These are phyloP conservation scores for Myriosclerotinia duriaeana DNA, from an alignment of 2,329 filamentous ascomycete genomes.

Conservation along the genomic window DNA sequence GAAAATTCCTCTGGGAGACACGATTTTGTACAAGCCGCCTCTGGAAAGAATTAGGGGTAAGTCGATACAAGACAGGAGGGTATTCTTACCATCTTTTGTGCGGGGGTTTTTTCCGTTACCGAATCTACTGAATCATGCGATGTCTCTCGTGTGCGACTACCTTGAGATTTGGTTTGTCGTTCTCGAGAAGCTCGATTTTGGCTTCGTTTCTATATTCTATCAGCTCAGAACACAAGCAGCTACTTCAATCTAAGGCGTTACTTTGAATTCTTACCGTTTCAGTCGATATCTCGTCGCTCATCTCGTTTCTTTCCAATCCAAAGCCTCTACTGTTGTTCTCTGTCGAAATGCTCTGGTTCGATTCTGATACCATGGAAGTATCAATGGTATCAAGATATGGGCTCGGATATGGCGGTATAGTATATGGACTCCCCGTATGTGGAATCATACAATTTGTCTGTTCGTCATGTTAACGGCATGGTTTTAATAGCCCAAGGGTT, in stretches of 20 bases:
- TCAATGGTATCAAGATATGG: constrained; percentile 18
- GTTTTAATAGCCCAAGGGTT: not conserved
- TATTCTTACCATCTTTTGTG: constrained; percentile 22
- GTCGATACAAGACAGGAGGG: not conserved
- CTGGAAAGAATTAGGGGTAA: constrained; percentile 6
- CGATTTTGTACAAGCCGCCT: constrained; percentile 24
- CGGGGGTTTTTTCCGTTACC: constrained; percentile 19
- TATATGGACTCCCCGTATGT: constrained; percentile 10
- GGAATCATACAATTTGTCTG: constrained; percentile 12
- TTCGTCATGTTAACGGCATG: not conserved
- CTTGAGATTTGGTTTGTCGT: constrained; percentile 13
- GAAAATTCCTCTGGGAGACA: constrained; percentile 24
- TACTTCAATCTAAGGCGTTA: not conserved
- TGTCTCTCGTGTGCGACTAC: constrained; percentile 22
- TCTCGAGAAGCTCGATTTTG: constrained; percentile 15
- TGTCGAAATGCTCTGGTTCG: constrained; percentile 15
- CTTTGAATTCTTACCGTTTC: not conserved
- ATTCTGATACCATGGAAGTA: constrained; percentile 9
- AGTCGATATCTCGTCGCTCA: not conserved
- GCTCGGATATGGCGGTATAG: constrained; percentile 19
- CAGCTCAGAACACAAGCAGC: not conserved
- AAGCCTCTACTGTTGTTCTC: not conserved
- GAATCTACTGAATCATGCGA: constrained; percentile 25
- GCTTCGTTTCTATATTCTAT: constrained; percentile 15
- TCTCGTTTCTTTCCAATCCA: constrained; percentile 18